phyloP scores from a whole-genome alignment of 2,329 filamentous ascomycete genomes.

The Cryphonectria radicalis region DNA sequence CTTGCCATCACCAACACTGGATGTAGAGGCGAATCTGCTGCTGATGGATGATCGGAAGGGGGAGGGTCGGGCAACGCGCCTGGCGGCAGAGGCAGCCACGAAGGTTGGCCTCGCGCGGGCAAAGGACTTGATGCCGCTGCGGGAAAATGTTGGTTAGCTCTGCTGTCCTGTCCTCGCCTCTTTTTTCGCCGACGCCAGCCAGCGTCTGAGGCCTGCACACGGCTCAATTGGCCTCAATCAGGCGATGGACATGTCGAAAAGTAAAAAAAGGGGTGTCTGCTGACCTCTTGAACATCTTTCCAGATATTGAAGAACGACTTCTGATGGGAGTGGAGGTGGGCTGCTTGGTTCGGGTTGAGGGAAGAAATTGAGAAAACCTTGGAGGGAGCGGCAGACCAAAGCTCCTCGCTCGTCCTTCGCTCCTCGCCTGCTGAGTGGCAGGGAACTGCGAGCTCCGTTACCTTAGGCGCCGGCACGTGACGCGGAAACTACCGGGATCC shows the following conservation, averaged over 20 bases:
- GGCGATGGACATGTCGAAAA: constrained; percentile 32
- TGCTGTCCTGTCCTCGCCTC: constrained; percentile 8
- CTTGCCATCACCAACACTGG: constrained; percentile 65
- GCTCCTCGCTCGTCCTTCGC: constrained; percentile 12
- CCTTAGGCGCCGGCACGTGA: constrained; percentile 5
- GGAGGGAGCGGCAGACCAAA: constrained; percentile 24
- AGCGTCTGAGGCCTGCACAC: constrained; percentile 35
- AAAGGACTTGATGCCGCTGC: constrained; percentile 65
- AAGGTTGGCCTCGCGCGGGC: constrained; percentile 64
- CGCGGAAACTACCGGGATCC: constrained; percentile 11
- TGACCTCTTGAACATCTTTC: constrained; percentile 85
- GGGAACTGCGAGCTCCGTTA: constrained; percentile 5
- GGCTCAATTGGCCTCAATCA: constrained; percentile 60
- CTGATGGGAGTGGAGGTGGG: constrained; percentile 59
- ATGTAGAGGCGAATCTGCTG: constrained; percentile 63
- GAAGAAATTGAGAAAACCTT: constrained; percentile 37
- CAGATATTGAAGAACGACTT: constrained; percentile 69
- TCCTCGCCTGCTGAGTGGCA: constrained; percentile 4
- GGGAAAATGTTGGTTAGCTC: constrained; percentile 38
- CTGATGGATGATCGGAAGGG: constrained; percentile 58
- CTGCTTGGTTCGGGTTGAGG: constrained; percentile 45
- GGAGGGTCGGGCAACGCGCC: constrained; percentile 62
- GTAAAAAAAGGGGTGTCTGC: constrained; percentile 44
- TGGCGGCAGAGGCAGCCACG: constrained; percentile 56
- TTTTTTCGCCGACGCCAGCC: constrained; percentile 20